Evolutionary conservation across 495 filamentous ascomycete genomes (phyloP).

Genomic region (Thozetella sp.): DNA sequence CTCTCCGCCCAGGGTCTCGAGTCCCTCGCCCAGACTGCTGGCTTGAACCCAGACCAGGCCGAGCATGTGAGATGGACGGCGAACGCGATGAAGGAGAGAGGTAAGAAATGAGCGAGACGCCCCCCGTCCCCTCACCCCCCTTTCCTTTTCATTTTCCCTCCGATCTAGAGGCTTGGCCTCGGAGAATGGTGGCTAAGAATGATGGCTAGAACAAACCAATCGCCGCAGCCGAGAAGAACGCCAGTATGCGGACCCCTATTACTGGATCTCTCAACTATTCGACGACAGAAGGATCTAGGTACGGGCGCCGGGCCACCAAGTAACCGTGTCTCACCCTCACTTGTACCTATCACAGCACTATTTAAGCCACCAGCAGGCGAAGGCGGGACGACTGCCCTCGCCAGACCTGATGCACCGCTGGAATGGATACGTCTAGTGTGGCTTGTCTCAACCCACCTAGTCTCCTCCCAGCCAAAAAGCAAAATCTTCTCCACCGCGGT

Average conservation of each 20-base stretch:
- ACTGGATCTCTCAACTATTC: neutral
- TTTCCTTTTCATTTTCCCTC: too few species aligned
- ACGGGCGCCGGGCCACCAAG: neutral
- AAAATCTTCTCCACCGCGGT: too few species aligned
- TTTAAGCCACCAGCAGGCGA: neutral
- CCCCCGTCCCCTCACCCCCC: neutral
- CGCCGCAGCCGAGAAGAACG: neutral
- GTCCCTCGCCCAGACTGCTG: neutral
- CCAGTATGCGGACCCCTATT: neutral
- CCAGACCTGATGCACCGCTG: too few species aligned
- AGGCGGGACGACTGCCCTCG: too few species aligned
- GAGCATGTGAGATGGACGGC: neutral
- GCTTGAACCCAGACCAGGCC: neutral
- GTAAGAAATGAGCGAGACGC: neutral
- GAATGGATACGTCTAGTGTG: too few species aligned
- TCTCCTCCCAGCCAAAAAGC: too few species aligned
- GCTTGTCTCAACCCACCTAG: too few species aligned
- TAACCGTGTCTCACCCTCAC: neutral
- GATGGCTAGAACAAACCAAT: neutral
- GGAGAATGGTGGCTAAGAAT: too few species aligned
- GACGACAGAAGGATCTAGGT: neutral
- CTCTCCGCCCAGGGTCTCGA: neutral
- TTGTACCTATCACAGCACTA: neutral
- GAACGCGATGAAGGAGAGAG: neutral
- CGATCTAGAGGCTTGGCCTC: too few species aligned